Percentiles rank a stretch among this genome's conserved stretches.
Conservation (phyloP, 768 basidiomycete species). For the Hortiboletus campestris region DNA sequence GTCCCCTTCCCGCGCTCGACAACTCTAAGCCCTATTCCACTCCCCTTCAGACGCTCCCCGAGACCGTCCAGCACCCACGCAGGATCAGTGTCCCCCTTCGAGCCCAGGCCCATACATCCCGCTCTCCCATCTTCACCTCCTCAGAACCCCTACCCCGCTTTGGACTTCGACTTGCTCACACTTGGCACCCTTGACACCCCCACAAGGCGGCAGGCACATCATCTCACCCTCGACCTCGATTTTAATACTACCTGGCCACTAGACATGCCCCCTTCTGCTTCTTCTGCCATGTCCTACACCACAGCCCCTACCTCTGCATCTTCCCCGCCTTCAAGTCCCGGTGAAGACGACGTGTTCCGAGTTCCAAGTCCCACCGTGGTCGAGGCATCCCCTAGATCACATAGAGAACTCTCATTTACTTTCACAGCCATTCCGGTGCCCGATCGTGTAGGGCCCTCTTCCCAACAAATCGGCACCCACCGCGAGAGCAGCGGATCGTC, state of each 20-base stretch:
- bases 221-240: constrained; percentile 25
- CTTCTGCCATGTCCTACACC: constrained; percentile 24
- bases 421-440: constrained; percentile 2
- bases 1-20: constrained; percentile 21
- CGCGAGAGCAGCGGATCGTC: constrained; percentile 14
- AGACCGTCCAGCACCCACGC: constrained; percentile 7
- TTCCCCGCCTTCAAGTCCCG: constrained; percentile 9
- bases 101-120: constrained; percentile 15
- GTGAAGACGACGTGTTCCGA: constrained; percentile 14
- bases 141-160: neutral
- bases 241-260: constrained; percentile 17
- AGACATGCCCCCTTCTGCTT: constrained; percentile 16
- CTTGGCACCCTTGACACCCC: neutral
- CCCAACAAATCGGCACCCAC: neutral
- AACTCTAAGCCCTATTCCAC: neutral
- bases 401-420: constrained; percentile 3
- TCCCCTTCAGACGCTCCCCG: too few relatives aligned
- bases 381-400: constrained; percentile 1
- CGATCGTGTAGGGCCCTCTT: constrained; percentile 5
- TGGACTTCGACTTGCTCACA: too few relatives aligned
- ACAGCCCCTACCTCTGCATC: constrained; percentile 14
- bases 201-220: constrained; percentile 2
- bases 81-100: constrained; percentile 17
- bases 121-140: neutral
- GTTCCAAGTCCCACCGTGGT: neutral